These are phyloP conservation scores for Wickerhamiella dianesei DNA, from an alignment of 805 yeast genomes.

Conservation along the genomic window DNA sequence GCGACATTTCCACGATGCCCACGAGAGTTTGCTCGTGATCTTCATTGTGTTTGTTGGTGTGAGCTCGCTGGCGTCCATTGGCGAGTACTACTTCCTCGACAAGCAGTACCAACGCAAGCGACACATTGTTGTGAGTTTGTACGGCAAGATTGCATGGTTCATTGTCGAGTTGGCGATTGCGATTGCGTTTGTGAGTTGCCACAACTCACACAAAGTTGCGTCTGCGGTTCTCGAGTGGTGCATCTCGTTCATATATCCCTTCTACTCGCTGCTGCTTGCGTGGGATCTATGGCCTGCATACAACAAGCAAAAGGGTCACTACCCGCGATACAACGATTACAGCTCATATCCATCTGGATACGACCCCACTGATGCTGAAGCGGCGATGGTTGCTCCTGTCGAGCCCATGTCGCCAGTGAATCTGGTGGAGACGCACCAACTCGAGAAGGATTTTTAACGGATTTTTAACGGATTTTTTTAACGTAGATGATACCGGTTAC, in stretches of 20 bases:
- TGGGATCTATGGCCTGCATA: conserved; percentile 61
- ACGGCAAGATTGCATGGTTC: conserved; percentile 53
- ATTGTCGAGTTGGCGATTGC: conserved; percentile 53
- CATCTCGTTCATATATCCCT: conserved; percentile 72
- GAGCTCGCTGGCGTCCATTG: conserved; percentile 32
- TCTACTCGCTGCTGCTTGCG: conserved; percentile 47
- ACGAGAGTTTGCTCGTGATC: conserved; percentile 50
- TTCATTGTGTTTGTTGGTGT: conserved; percentile 58
- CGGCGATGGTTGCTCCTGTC: conserved; percentile 2
- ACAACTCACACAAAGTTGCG: conserved; percentile 31
- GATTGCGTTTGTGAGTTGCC: conserved; percentile 36
- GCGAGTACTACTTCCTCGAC: conserved; percentile 37
- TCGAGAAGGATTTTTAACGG: background rate
- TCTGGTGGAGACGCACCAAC: background rate
- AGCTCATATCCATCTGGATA: conserved; percentile 7
- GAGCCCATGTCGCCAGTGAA: background rate
- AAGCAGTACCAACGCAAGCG: conserved; percentile 26
- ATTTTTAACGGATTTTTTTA: background rate
- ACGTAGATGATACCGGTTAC: background rate
- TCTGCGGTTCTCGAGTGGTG: conserved; percentile 73
- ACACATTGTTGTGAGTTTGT: conserved; percentile 29
- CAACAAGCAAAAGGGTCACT: conserved; percentile 23
- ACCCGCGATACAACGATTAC: conserved; percentile 10
- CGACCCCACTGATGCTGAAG: conserved; percentile 2
- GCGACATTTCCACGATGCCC: conserved; percentile 38